These are phyloP conservation scores for Sanchytrium tribonematis DNA, from an alignment of 371 early-diverging fungal species.

Conservation along the genomic window DNA sequence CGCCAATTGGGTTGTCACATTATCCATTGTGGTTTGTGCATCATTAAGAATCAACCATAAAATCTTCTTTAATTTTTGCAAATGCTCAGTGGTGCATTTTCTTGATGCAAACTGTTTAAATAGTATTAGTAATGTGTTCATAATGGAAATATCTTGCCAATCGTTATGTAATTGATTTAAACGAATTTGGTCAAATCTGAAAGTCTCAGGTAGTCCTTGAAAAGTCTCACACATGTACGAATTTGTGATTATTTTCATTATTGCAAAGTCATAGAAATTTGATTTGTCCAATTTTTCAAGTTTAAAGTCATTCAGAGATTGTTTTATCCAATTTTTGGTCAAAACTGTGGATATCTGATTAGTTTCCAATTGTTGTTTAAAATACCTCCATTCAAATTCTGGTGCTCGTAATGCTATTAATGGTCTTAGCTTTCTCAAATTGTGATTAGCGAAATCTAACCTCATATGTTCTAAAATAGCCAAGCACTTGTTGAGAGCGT, in stretches of 20 bases:
- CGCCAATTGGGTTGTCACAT: neutral
- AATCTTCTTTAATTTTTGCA: neutral
- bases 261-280: neutral
- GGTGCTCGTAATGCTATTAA: slow-evolving; percentile 22
- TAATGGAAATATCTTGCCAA: slow-evolving; percentile 1
- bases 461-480: slow-evolving; percentile 39
- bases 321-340: neutral
- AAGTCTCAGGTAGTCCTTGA: neutral
- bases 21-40: neutral
- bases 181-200: neutral
- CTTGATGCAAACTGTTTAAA: neutral
- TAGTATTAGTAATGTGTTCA: neutral
- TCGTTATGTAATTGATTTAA: slow-evolving; percentile 1
- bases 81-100: neutral
- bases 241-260: neutral
- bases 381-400: slow-evolving; percentile 31
- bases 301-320: neutral
- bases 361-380: slow-evolving; percentile 9
- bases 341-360: neutral
- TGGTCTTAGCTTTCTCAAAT: slow-evolving; percentile 24
- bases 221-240: neutral
- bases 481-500: slow-evolving; percentile 26
- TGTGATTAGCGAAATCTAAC: slow-evolving; percentile 39
- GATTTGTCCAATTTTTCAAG: neutral
- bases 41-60: slow-evolving; percentile 1